phyloP scores from a whole-genome alignment of 2,329 filamentous ascomycete genomes.

The Zymoseptoria ardabiliae region DNA sequence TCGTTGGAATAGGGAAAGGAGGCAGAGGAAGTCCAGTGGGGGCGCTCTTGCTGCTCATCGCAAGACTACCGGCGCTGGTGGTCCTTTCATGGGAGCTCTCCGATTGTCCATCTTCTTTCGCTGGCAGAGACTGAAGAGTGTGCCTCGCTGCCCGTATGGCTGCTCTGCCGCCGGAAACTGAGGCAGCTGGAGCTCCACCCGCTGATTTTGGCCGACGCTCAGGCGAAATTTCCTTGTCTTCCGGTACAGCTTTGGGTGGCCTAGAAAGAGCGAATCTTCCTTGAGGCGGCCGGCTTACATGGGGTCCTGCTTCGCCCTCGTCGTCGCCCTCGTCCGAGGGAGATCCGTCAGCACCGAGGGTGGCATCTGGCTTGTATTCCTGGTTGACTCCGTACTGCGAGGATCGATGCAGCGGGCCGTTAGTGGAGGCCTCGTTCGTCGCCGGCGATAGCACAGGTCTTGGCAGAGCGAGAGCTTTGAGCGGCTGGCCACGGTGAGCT shows the following conservation, averaged over 20 bases:
- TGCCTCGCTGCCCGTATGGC: conserved; percentile 12
- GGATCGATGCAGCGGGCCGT: conserved; percentile 29
- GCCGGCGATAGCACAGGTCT: conserved; percentile 26
- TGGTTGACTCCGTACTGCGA: conserved; percentile 29
- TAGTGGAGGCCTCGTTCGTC: conserved; percentile 6
- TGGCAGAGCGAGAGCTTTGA: conserved; percentile 28
- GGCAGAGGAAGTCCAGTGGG: conserved; percentile 41
- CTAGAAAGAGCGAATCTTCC: conserved; percentile 26
- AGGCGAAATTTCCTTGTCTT: conserved; percentile 30
- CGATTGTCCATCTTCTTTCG: conserved; percentile 8
- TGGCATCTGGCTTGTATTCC: conserved; percentile 11
- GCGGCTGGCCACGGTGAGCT: conserved; percentile 22
- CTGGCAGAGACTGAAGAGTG: conserved; percentile 17
- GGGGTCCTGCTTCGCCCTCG: conserved; percentile 18
- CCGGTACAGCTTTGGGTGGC: conserved; percentile 29
- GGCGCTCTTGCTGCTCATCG: conserved; percentile 30
- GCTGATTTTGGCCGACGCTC: conserved; percentile 26
- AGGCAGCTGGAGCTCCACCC: conserved; percentile 27
- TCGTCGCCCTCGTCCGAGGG: conserved; percentile 24
- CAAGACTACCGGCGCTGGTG: conserved; percentile 53
- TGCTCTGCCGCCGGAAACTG: conserved; percentile 25
- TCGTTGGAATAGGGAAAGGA: conserved; percentile 84
- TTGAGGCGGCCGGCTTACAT: conserved; percentile 19
- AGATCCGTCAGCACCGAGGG: conserved; percentile 20
- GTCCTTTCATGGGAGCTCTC: conserved; percentile 48